Base-by-base conservation (phyloP, 73 alveolate species). In the Uronychia setigera region DNA sequence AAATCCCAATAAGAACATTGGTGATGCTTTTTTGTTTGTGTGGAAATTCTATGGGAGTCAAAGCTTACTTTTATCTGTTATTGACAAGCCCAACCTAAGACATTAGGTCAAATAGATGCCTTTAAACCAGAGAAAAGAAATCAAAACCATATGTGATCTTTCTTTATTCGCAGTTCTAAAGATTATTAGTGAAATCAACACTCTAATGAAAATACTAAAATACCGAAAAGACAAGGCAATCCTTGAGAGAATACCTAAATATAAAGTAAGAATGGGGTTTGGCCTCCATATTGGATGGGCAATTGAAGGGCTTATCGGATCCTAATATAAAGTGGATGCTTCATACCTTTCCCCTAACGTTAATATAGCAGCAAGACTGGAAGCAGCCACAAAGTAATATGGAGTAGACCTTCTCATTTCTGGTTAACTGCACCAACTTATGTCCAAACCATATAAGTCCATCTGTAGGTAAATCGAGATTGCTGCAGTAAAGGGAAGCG, bases 1-100 rank as follows among this genome's bases (percentile, higher is more conserved):
- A 9, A 89, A 91, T 59, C 99, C 99, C 26, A 98, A 98, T 93
- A 98, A 98, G 85, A 98, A 98, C 93, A 98, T 97, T n/a, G 99
- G 99, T 30, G 99, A 95, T 82, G 99, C 99, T n/a, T 98, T 98
- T 93, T 91, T 98, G 13, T 86, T 96, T 35, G 99, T 94, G 1
- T 96, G 99, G 98, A 86, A 93, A 90, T 82, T 90, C 9, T 58
- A 76, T 11, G 30, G 29, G n/a, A 29, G 67, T 19, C 67, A 46
- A 19, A 46, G 19, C 5, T 46, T 46, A 5, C 67, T 46, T 19
- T 19, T 46, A 11, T 46, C 67, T 11, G 67, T 46, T 5, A 46
- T 46, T 46, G 67, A 46, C 67, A 46, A 58, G 93, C 84, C 26
- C 85, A 82, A 0, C 80, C 60, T 60, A 81, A 81, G 27, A 77